Evolutionary conservation across 2,329 filamentous ascomycete species (phyloP).

Genomic region (Colletotrichum euphorbiae): DNA sequence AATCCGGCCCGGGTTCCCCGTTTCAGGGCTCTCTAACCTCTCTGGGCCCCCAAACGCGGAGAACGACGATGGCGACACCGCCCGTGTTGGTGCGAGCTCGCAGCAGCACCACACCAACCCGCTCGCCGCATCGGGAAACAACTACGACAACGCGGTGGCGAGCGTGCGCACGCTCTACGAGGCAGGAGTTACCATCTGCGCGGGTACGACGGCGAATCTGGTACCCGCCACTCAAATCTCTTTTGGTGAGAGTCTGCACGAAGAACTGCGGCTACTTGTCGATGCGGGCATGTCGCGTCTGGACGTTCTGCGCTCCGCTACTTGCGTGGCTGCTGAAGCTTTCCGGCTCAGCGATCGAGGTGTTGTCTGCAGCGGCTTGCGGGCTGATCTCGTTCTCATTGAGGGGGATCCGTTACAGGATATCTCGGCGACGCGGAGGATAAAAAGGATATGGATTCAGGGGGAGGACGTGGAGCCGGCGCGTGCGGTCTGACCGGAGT

Average conservation of each 20-base stretch:
- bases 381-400: slow-evolving; percentile 49
- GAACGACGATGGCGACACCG: background rate
- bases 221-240: slow-evolving; percentile 26
- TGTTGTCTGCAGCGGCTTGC: slow-evolving; percentile 41
- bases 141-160: slow-evolving; percentile 43
- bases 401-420: slow-evolving; percentile 46
- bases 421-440: slow-evolving; percentile 43
- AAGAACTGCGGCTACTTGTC: slow-evolving; percentile 43
- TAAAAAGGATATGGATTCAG: slow-evolving; percentile 45
- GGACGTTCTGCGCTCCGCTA: slow-evolving; percentile 43
- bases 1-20: background rate
- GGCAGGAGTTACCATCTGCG: slow-evolving; percentile 47
- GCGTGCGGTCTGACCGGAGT: background rate
- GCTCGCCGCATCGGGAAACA: slow-evolving; percentile 5
- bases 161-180: slow-evolving; percentile 44
- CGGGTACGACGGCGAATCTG: slow-evolving; percentile 48
- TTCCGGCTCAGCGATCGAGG: slow-evolving; percentile 46
- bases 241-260: slow-evolving; percentile 42
- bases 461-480: slow-evolving; percentile 41
- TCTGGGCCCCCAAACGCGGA: background rate
- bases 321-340: slow-evolving; percentile 36
- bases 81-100: background rate
- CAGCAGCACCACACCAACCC: background rate
- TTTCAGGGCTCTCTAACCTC: background rate
- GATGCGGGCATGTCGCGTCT: slow-evolving; percentile 40